These are phyloP conservation scores for Tuber indicum DNA, from an alignment of 495 filamentous ascomycete species.

Conservation along the genomic window DNA sequence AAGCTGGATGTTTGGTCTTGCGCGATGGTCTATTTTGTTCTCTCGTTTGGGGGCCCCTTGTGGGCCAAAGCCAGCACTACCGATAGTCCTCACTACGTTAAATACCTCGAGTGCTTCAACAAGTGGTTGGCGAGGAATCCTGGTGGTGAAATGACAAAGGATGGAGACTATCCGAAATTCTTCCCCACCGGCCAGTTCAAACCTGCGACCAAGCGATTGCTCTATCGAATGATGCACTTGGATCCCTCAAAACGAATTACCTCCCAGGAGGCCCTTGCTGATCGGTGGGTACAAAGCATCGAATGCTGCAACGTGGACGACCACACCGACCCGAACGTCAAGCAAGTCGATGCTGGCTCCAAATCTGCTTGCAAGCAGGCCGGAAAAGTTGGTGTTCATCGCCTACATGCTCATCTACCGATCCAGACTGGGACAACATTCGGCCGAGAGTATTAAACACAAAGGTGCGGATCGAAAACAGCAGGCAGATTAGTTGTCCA, in stretches of 20 bases:
- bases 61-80: constrained; percentile 56
- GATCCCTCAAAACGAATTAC: constrained; percentile 59
- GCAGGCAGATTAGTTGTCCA: background rate
- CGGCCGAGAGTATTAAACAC: constrained; percentile 30
- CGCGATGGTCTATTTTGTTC: constrained; percentile 63
- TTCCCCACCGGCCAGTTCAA: constrained; percentile 48
- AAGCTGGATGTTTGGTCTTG: constrained; percentile 72
- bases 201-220: constrained; percentile 53
- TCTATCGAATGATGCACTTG: constrained; percentile 72
- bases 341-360: constrained; percentile 37
- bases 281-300: constrained; percentile 58
- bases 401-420: constrained; percentile 39
- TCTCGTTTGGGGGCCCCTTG: constrained; percentile 58
- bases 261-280: constrained; percentile 56
- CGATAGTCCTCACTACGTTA: constrained; percentile 50
- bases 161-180: constrained; percentile 53
- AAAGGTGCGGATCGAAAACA: background rate
- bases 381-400: constrained; percentile 38
- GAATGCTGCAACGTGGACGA: constrained; percentile 65
- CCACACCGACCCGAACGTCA: constrained; percentile 49
- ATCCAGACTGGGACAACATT: constrained; percentile 26
- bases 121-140: constrained; percentile 53
- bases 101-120: constrained; percentile 58
- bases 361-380: constrained; percentile 38
- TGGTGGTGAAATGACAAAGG: constrained; percentile 46